Conservation (phyloP, 176 grass and related monocot genomes). For the Musa acuminata region DNA sequence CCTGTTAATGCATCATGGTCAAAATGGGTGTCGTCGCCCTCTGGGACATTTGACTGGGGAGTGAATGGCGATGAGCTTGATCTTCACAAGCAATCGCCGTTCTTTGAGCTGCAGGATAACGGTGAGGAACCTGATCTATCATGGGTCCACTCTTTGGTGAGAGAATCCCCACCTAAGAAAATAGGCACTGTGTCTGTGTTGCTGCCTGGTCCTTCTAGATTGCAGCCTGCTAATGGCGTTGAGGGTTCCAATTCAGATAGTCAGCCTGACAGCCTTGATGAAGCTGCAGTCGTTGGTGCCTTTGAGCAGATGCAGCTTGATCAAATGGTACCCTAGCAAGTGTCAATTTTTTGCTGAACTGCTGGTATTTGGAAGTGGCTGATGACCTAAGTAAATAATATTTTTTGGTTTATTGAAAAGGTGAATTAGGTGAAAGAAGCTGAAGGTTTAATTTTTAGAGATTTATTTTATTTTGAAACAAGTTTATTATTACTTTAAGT, state of each 20-base stretch:
- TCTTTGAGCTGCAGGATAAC: constrained; percentile 9
- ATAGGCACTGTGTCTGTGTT: not conserved
- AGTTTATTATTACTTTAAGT: not conserved
- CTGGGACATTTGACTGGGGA: constrained; percentile 65
- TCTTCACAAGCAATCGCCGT: not conserved
- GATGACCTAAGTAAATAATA: not conserved
- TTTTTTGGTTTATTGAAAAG: not conserved
- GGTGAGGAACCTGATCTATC: constrained; percentile 62
- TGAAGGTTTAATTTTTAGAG: not conserved
- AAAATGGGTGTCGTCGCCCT: constrained; percentile 37
- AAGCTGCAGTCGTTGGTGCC: constrained; percentile 24
- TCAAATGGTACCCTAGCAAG: constrained; percentile 45
- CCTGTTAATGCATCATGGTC: constrained; percentile 41
- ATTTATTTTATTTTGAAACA: not conserved
- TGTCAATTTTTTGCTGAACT: not conserved
- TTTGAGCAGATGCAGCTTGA: constrained; percentile 66
- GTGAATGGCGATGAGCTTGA: constrained; percentile 36
- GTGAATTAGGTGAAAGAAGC: not conserved
- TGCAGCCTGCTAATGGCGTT: not conserved
- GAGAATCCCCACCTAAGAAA: constrained; percentile 14
- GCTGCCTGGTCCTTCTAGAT: not conserved
- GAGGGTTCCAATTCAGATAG: constrained; percentile 13
- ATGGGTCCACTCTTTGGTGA: constrained; percentile 66
- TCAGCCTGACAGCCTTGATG: constrained; percentile 1
- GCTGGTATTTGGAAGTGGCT: not conserved